Evolutionary conservation across 2,329 filamentous ascomycete genomes (phyloP), one percentile per base, ranked within the genome.

Genomic region (Sporothrix dimorphospora): DNA sequence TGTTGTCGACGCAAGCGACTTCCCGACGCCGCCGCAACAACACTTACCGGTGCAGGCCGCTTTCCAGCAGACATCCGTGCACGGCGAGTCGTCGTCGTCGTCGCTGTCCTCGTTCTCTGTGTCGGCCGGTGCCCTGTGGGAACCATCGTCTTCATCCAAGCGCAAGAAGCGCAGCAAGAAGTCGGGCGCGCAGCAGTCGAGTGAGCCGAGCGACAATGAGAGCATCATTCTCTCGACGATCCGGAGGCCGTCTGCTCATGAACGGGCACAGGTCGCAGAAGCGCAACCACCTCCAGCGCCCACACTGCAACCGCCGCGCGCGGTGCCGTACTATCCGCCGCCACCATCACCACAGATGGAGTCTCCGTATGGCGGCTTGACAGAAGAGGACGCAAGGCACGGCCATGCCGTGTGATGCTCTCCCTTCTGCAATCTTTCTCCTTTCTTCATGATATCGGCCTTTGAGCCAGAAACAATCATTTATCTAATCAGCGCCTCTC

Each of bases 171-270:
- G 55, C 40, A 51, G 45, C 57, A 21, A 51, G 21, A 45, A 55
- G 53, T 63, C 70, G 19, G 8, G 47, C 47, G n/a, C 75, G 4
- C 73, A 75, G 9, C 78, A 72, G 68, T 66, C 63, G 1, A 77
- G 77, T 9, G 84, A 86, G 73, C 80, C 81, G 4, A 88, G 86
- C 70, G 86, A 88, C 78, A 88, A 77, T 81, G 83, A 40, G 80
- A 84, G 71, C 65, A 67, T 84, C 86, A 0, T 80, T 11, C 19
- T 67, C 16, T 51, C 65, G 27, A 53, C 65, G 16, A 40, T 67
- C 24, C 65, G 45, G 19, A 14, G 65, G 19, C 65, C 65, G 11
- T 67, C 65, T 4, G 24, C 30, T 1, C 30, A 67, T 4, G 61
- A 65, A 19, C 61, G 27, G 21, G 40, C 24, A 84, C 42, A 78